Base-by-base conservation (phyloP, 208 protist genomes). In the Balamuthia mandrillaris region DNA sequence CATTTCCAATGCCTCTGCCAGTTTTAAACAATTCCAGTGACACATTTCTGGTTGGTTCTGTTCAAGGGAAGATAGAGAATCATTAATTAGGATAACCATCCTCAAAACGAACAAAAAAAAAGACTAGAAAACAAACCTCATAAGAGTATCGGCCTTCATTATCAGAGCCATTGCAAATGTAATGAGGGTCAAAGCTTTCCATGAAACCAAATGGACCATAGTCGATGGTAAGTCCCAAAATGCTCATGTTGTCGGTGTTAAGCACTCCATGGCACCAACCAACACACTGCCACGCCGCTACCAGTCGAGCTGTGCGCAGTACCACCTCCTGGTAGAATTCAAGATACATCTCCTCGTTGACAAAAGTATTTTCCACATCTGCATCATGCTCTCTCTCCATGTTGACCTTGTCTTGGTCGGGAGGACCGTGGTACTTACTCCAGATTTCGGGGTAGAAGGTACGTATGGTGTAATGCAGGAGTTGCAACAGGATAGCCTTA, bases 171-270 rank as follows among this genome's bases (percentile, higher is more conserved):
- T 86, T 86, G 56, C 65, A 81, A 44, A 86, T 61, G 45, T 60
- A 90, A 68, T 88, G 66, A 18, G 35, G 35, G 83, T 86, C 44
- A 65, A 74, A 94, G n/a, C 42, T 24, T n/a, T 92, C 90, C 27
- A 94, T 39, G 83, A 94, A 94, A 16, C 89, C 90, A 85, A 86
- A 94, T 5, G 91, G 91, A 27, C 91, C 91, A 78, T 93, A 93
- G 81, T 93, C 91, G 27, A 94, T 90, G 7, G 91, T 94, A 21
- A 93, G 35, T 16, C 82, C 91, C 4, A 91, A 41, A 44, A 94
- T 91, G 29, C 49, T 75, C 90, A 93, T 94, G 65, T 94, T 93
- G 81, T 94, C 91, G 7, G 91, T 94, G 68, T 94, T 94, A 21
- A 94, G 49, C 5, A 94, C 90, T 7, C 91, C 91, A 58, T 94